Percentiles rank a stretch among this genome's conserved stretches.
These are phyloP conservation scores for Rhododendron vialii DNA, from an alignment of 148 eudicot species.

Conservation along the genomic window DNA sequence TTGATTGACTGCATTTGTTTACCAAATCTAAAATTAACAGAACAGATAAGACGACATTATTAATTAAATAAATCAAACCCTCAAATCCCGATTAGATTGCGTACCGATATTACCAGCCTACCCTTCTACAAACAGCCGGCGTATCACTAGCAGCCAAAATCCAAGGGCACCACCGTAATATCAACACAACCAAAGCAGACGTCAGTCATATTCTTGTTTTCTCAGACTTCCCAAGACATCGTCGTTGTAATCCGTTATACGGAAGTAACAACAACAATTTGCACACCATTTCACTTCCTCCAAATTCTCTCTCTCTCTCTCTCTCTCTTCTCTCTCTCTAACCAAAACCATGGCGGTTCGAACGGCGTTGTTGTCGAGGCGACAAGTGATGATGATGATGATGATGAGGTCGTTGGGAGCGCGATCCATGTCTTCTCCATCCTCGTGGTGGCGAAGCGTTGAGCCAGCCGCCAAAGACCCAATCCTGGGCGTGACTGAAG, in stretches of 20 bases:
- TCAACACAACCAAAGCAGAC: background rate
- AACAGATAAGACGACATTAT: background rate
- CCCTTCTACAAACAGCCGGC: background rate
- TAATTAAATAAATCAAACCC: background rate
- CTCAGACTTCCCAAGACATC: background rate
- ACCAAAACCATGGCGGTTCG: slow-evolving; percentile 36
- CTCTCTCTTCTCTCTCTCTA: background rate
- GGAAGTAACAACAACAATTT: background rate
- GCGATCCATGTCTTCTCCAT: slow-evolving; percentile 49
- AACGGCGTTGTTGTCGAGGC: slow-evolving; percentile 17
- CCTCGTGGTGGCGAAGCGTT: slow-evolving; percentile 78
- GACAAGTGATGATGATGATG: background rate
- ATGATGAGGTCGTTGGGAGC: slow-evolving; percentile 19
- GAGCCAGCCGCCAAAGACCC: slow-evolving; percentile 91
- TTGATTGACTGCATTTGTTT: too few species aligned
- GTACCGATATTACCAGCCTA: background rate
- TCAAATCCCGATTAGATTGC: background rate
- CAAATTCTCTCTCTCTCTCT: background rate
- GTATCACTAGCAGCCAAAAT: background rate
- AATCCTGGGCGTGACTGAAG: slow-evolving; percentile 94
- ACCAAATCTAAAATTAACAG: background rate
- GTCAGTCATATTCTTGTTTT: background rate
- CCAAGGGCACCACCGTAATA: background rate
- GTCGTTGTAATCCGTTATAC: background rate
- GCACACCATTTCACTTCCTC: background rate